Base-by-base conservation (phyloP, 306 rosid species). In the Arachis hypogaea region DNA sequence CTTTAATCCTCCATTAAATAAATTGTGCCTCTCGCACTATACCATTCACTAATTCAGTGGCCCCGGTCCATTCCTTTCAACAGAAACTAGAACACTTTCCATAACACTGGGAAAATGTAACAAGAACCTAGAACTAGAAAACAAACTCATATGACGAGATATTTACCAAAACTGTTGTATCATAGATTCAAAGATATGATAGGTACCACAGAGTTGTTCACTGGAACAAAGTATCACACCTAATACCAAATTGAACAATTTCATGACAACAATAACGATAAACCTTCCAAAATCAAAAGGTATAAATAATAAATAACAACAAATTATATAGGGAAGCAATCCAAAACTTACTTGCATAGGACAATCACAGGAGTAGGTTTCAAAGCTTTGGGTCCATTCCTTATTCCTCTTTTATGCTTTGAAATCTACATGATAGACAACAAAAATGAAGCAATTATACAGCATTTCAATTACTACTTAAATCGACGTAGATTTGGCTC, bases 381-480 rank as follows among this genome's bases (percentile, higher is more conserved):
- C 67, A 90, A 66, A 66, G 97, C 98, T 85, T 77, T 93, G 4
- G 97, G 97, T 22, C 93, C 98, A 80, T 90, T 90, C 70, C 96
- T 79, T 74, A 89, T 83, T 69, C 91, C 91, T 84, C 84, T 86
- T 84, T 63, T 86, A 83, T 88, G 88, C 47, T 45, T 82, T 67
- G 89, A 80, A 63, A 63, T 72, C 92, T 91, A 81, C 85, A 79
- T 12, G 4, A 63, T 10, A 70, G 8, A 47, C 79, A 6, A 59
- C 52, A 44, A 43, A 63, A 59, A 5, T 9, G 68, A 74, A 65
- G 33, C 28, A 51, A 51, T 33, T 9, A 47, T 40, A 44, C 16
- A 68, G 56, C 43, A 14, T 55, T 66, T 10, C 63, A 77, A 69
- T 56, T 7, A 68, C 42, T 22, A 69, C 61, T 22, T 22, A 22